Percentiles rank a stretch among this genome's conserved stretches.
phyloP scores from a whole-genome alignment of 345 rosid species.

The Syzygium grande region DNA sequence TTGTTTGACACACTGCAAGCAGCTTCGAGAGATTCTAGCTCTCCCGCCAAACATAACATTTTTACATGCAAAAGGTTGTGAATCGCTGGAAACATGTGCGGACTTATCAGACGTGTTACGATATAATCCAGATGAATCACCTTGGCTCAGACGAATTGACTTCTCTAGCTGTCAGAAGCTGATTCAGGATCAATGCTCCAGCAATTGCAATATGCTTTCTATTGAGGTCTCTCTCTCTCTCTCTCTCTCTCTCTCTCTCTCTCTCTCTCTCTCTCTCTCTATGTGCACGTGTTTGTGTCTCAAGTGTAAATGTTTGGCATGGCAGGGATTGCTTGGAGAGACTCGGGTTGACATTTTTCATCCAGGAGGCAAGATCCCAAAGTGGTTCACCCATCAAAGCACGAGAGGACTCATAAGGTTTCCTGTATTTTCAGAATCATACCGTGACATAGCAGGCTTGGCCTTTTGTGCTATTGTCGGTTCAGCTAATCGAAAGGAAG shows the following conservation, averaged over 20 bases:
- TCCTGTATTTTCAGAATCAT: not conserved
- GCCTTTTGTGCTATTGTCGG: not conserved
- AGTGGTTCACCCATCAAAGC: not conserved
- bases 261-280: not conserved
- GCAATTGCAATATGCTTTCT: not conserved
- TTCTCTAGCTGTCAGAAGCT: not conserved
- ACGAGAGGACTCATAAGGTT: not conserved
- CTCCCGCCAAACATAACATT: not conserved
- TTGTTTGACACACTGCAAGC: not conserved
- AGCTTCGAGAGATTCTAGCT: not conserved
- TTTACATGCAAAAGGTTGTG: not conserved
- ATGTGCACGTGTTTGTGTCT: too few relatives aligned
- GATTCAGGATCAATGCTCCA: not conserved
- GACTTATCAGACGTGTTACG: fast-evolving
- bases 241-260: not conserved
- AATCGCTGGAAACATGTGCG: not conserved
- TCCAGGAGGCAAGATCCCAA: conserved; percentile 2
- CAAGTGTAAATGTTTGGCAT: not conserved
- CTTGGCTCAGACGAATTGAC: not conserved
- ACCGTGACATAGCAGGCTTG: not conserved
- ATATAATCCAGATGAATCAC: not conserved
- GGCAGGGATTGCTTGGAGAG: not conserved
- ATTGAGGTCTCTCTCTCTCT: not conserved
- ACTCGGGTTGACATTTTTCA: not conserved
- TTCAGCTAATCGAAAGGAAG: not conserved